Percentiles rank a stretch among this genome's conserved stretches.
Evolutionary conservation across 257 asterid species (phyloP).

Genomic region (Linaria vulgaris): DNA sequence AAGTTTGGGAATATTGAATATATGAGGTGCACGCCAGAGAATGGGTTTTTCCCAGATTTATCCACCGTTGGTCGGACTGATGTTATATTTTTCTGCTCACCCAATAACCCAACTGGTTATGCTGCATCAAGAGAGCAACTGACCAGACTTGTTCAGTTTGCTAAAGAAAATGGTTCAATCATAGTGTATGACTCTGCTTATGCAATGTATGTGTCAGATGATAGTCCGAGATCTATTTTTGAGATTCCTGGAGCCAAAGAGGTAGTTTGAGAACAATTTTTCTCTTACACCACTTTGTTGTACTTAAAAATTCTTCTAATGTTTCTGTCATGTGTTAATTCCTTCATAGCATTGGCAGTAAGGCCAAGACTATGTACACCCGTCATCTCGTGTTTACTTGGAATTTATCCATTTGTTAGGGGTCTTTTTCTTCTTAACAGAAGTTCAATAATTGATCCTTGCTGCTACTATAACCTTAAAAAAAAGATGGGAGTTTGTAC

Average conservation of each 20-base stretch:
- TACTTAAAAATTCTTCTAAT: too few relatives aligned
- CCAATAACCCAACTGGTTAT: conserved; percentile 97
- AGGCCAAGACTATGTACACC: too few relatives aligned
- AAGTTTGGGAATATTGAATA: conserved; percentile 84
- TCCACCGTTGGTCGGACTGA: conserved; percentile 67
- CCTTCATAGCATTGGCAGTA: background rate
- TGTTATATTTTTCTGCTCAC: conserved; percentile 90
- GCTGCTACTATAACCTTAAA: background rate
- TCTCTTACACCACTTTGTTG: background rate
- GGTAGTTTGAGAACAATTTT: conserved; percentile 37
- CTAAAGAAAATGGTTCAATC: conserved; percentile 90
- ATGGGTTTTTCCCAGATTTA: conserved; percentile 89
- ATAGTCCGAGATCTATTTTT: conserved; percentile 81
- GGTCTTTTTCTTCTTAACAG: background rate
- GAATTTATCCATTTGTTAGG: background rate
- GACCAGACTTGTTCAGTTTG: conserved; percentile 78
- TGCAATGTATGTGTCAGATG: conserved; percentile 93
- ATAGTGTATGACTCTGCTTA: conserved; percentile 96
- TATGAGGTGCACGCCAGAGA: conserved; percentile 95
- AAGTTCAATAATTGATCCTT: background rate
- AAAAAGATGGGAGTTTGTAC: background rate
- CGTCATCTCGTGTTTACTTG: background rate
- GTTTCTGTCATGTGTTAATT: background rate
- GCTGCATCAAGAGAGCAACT: conserved; percentile 93
- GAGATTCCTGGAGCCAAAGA: conserved; percentile 98